These are phyloP conservation scores for Starmerella apis DNA, from an alignment of 805 yeast species.

Conservation along the genomic window DNA sequence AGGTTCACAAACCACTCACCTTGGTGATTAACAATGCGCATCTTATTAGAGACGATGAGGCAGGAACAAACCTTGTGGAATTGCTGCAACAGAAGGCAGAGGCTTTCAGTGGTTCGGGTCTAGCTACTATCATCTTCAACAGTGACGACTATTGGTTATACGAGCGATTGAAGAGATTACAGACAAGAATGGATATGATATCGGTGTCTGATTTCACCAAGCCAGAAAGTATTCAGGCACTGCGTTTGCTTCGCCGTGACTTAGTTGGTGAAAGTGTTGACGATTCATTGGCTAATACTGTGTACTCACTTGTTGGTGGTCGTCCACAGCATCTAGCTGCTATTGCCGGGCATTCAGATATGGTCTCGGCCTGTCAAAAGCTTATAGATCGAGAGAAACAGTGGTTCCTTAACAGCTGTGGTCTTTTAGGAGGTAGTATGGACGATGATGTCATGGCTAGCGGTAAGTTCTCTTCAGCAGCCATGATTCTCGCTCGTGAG, in stretches of 20 bases:
- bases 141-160: slow-evolving; percentile 83
- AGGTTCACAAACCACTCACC: slow-evolving; percentile 47
- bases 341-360: slow-evolving; percentile 35
- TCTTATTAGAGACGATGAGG: slow-evolving; percentile 62
- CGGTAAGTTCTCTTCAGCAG: slow-evolving; percentile 65
- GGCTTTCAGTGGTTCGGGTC: slow-evolving; percentile 58
- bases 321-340: slow-evolving; percentile 72
- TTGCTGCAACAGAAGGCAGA: slow-evolving; percentile 78
- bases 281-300: slow-evolving; percentile 39
- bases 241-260: slow-evolving; percentile 39
- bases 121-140: slow-evolving; percentile 60
- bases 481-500: slow-evolving; percentile 60
- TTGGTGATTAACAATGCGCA: slow-evolving; percentile 66
- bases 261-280: slow-evolving; percentile 35
- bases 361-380: slow-evolving; percentile 50
- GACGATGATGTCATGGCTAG: slow-evolving; percentile 83
- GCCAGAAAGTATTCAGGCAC: slow-evolving; percentile 44
- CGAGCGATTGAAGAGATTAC: slow-evolving; percentile 58
- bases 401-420: slow-evolving; percentile 79
- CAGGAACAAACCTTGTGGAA: slow-evolving; percentile 60
- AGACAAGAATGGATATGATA: slow-evolving; percentile 64
- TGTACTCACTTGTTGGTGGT: slow-evolving; percentile 69
- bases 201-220: slow-evolving; percentile 52
- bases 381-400: slow-evolving; percentile 72
- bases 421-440: slow-evolving; percentile 63